phyloP scores from a whole-genome alignment of 352 stramenopile genomes.

The Phytophthora capsici region DNA sequence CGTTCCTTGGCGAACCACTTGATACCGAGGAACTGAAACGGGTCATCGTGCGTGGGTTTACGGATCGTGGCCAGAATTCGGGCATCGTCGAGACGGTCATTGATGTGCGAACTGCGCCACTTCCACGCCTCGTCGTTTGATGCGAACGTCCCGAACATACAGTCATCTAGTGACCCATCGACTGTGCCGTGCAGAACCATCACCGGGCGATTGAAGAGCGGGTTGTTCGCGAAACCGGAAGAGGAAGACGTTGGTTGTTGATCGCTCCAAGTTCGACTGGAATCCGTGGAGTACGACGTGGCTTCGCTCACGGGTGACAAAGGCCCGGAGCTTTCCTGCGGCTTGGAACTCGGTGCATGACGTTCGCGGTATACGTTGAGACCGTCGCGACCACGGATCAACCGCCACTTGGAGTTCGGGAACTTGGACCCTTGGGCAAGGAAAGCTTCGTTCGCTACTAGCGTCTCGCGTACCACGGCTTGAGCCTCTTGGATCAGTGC shows the following conservation, averaged over 20 bases:
- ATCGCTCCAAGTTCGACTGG: slow-evolving; percentile 12
- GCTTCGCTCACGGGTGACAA: slow-evolving; percentile 4
- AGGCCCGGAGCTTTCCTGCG: not conserved
- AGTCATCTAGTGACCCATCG: slow-evolving; percentile 57
- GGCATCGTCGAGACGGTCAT: slow-evolving; percentile 49
- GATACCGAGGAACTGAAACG: slow-evolving; percentile 54
- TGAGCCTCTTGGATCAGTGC: slow-evolving; percentile 44
- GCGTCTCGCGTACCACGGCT: slow-evolving; percentile 47
- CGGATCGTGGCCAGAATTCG: slow-evolving; percentile 47
- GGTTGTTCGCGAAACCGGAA: slow-evolving; percentile 13
- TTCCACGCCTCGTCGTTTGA: slow-evolving; percentile 48
- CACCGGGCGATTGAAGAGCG: slow-evolving; percentile 33
- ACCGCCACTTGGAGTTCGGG: slow-evolving; percentile 42
- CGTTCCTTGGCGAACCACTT: slow-evolving; percentile 55
- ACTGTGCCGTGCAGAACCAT: slow-evolving; percentile 50
- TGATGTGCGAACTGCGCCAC: slow-evolving; percentile 50
- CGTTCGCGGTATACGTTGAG: slow-evolving; percentile 40
- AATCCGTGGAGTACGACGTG: slow-evolving; percentile 13
- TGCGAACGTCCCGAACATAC: slow-evolving; percentile 48
- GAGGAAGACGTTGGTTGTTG: slow-evolving; percentile 9
- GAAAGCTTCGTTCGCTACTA: slow-evolving; percentile 47
- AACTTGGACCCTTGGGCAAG: slow-evolving; percentile 35
- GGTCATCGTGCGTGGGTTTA: slow-evolving; percentile 40
- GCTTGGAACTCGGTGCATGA: not conserved
- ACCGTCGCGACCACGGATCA: slow-evolving; percentile 45